Conservation (phyloP, 2,329 filamentous ascomycete species). For the Hymenoscyphus fructigenus region DNA sequence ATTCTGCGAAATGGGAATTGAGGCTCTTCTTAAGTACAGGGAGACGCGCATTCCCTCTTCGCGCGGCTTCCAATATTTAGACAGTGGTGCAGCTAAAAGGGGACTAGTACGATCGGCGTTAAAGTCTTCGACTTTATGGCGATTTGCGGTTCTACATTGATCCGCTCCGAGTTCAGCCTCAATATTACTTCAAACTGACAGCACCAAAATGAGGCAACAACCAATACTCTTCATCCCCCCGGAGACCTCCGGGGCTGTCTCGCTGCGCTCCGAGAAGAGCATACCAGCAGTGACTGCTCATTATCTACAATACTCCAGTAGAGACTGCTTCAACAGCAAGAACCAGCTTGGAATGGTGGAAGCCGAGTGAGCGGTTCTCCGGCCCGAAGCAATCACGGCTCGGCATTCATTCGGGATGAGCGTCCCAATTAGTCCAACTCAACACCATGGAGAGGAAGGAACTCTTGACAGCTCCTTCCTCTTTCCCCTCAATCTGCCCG, state of each 20-base stretch:
- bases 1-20: neutral
- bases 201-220: too few species aligned
- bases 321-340: neutral
- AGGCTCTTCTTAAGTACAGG: neutral
- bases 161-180: neutral
- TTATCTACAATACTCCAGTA: neutral
- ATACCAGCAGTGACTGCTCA: neutral
- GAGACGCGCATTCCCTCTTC: constrained; percentile 1
- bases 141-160: too few species aligned
- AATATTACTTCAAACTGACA: too few species aligned
- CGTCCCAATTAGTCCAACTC: neutral
- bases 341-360: neutral
- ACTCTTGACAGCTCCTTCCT: neutral
- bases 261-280: neutral
- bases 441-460: constrained; percentile 1
- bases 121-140: neutral
- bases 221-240: too few species aligned
- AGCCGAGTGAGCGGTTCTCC: neutral
- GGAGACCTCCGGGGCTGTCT: neutral
- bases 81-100: neutral
- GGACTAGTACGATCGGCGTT: neutral
- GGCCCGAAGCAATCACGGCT: neutral
- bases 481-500: neutral
- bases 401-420: neutral
- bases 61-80: neutral